phyloP scores from a whole-genome alignment of 306 rosid genomes.

The Spatholobus suberectus region DNA sequence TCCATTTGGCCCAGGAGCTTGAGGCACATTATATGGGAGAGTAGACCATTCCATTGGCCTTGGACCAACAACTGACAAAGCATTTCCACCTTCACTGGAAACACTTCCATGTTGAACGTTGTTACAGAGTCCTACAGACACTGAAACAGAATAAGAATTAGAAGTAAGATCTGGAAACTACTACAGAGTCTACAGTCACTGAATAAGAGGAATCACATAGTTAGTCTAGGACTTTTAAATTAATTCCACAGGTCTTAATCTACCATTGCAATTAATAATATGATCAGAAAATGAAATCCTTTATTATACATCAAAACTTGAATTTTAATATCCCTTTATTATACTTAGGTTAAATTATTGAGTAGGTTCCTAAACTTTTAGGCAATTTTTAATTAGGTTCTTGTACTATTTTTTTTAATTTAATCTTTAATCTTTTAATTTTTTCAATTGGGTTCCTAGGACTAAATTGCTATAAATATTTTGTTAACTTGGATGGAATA shows the following conservation, averaged over 20 bases:
- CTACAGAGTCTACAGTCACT: not conserved
- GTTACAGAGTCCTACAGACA: constrained; percentile 29
- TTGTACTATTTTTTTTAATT: too few species aligned
- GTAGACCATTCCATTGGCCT: constrained; percentile 94
- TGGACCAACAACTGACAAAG: constrained; percentile 77
- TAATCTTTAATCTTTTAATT: too few species aligned
- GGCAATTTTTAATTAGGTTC: too few species aligned
- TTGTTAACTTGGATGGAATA: too few species aligned
- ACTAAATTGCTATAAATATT: too few species aligned
- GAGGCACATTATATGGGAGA: constrained; percentile 68
- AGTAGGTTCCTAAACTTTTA: too few species aligned
- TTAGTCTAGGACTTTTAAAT: not conserved
- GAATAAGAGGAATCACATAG: not conserved
- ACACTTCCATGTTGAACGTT: constrained; percentile 65
- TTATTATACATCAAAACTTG: too few species aligned
- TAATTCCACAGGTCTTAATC: not conserved
- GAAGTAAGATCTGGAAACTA: constrained; percentile 33
- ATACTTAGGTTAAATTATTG: too few species aligned
- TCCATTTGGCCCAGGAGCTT: constrained; percentile 70
- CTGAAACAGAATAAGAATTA: constrained; percentile 42
- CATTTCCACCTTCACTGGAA: constrained; percentile 69
- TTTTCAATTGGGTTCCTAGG: too few species aligned
- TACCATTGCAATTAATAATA: not conserved
- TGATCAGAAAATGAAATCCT: constrained; percentile 6
- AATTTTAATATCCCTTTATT: too few species aligned